Evolutionary conservation across 495 filamentous ascomycete genomes (phyloP).

Genomic region (Penicillium longicatenatum): DNA sequence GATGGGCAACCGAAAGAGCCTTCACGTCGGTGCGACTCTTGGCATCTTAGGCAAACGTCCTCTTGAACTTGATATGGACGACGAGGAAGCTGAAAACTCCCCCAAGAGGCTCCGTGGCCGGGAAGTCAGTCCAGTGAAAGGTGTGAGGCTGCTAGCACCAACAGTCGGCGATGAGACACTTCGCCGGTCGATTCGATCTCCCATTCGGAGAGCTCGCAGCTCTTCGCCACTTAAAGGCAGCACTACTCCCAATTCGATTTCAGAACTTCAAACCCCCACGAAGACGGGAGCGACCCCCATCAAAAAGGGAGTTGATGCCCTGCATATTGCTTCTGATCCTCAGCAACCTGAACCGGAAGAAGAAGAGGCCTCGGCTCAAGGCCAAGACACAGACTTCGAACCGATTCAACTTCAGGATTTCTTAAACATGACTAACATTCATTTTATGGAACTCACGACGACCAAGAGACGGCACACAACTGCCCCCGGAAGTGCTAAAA

Average conservation of each 20-base stretch:
- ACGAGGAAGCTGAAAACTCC: constrained; percentile 60
- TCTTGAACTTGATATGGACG: constrained; percentile 68
- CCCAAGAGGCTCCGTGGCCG: constrained; percentile 71
- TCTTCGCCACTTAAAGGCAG: constrained; percentile 38
- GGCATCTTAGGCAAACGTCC: constrained; percentile 77
- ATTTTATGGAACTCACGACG: constrained; percentile 93
- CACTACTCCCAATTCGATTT: constrained; percentile 33
- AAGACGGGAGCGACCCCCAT: constrained; percentile 26
- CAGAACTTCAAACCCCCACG: constrained; percentile 21
- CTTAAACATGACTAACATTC: constrained; percentile 90
- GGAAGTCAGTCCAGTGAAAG: constrained; percentile 77
- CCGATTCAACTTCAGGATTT: constrained; percentile 89
- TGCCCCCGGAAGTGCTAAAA: constrained; percentile 55
- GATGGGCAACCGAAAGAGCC: constrained; percentile 69
- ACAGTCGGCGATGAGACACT: constrained; percentile 63
- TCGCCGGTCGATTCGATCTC: constrained; percentile 57
- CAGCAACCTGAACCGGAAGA: constrained; percentile 22
- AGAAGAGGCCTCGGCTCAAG: constrained; percentile 19
- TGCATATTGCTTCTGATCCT: constrained; percentile 27
- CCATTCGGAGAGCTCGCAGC: constrained; percentile 35
- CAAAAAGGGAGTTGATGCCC: constrained; percentile 27
- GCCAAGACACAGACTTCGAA: constrained; percentile 49
- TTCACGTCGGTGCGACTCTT: constrained; percentile 72
- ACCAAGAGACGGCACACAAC: constrained; percentile 89
- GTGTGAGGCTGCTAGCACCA: constrained; percentile 65